phyloP scores from a whole-genome alignment of 169 alveolate genomes.

The Plasmodium reichenowi region DNA sequence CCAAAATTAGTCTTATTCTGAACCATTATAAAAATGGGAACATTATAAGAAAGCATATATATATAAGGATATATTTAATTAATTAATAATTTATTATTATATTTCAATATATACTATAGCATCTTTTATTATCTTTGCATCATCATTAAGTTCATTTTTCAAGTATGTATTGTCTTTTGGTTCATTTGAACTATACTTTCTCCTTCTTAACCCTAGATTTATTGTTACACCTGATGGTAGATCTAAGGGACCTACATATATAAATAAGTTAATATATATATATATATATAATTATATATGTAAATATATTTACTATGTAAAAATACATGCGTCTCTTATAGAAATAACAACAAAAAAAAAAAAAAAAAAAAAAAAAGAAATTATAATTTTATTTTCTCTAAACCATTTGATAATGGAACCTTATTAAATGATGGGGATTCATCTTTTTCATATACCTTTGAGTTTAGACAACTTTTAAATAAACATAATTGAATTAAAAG shows the following conservation, averaged over 20 bases:
- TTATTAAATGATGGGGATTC: constrained; percentile 1
- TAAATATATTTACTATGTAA: background rate
- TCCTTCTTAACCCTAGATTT: constrained; percentile 56
- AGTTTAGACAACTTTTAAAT: constrained; percentile 3
- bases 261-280: background rate
- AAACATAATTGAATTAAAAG: constrained; percentile 17
- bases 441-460: background rate
- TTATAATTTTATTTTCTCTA: background rate
- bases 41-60: background rate
- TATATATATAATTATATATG: background rate
- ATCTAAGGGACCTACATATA: constrained; percentile 54
- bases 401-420: constrained; percentile 43
- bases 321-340: background rate
- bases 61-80: background rate
- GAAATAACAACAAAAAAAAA: too few species aligned
- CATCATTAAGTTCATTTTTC: constrained; percentile 43
- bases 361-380: too few species aligned
- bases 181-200: constrained; percentile 6
- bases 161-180: constrained; percentile 9
- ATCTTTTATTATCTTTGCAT: constrained; percentile 31
- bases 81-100: background rate
- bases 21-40: background rate
- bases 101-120: constrained; percentile 37
- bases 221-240: constrained; percentile 33
- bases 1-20: constrained; percentile 48